Evolutionary conservation across 202 grass and related monocot genomes (phyloP).

Genomic region (Miscanthus sacchariflorus): DNA sequence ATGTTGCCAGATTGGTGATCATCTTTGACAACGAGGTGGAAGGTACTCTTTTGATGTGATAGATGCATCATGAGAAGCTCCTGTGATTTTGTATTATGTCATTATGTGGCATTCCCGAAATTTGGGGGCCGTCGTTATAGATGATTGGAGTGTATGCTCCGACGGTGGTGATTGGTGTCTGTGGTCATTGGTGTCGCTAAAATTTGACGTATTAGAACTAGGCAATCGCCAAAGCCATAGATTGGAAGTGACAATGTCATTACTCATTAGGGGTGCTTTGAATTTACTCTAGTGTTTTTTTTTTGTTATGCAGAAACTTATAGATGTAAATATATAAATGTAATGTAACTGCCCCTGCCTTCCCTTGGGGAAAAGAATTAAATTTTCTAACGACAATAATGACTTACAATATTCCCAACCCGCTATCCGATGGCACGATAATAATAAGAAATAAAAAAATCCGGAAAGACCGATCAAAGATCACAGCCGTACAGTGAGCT

Average conservation of each 20-base stretch:
- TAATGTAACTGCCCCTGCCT: too few relatives aligned
- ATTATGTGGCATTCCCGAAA: too few relatives aligned
- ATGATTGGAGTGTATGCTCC: too few relatives aligned
- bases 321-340: not conserved
- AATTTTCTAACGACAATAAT: not conserved
- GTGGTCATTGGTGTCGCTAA: too few relatives aligned
- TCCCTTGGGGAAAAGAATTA: not conserved
- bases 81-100: too few relatives aligned
- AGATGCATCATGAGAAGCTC: too few relatives aligned
- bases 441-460: not conserved
- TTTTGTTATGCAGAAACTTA: not conserved
- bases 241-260: not conserved
- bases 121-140: too few relatives aligned
- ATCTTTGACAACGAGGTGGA: not conserved
- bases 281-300: not conserved
- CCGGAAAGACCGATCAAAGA: not conserved
- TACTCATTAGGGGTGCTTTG: too few relatives aligned
- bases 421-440: not conserved
- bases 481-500: conserved; percentile 8
- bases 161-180: too few relatives aligned
- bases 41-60: too few relatives aligned
- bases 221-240: too few relatives aligned
- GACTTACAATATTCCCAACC: not conserved
- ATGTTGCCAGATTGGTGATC: not conserved
- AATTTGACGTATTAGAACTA: too few relatives aligned